Evolutionary conservation across 73 alveolate species (phyloP).

Genomic region (Stentor roeselii): DNA sequence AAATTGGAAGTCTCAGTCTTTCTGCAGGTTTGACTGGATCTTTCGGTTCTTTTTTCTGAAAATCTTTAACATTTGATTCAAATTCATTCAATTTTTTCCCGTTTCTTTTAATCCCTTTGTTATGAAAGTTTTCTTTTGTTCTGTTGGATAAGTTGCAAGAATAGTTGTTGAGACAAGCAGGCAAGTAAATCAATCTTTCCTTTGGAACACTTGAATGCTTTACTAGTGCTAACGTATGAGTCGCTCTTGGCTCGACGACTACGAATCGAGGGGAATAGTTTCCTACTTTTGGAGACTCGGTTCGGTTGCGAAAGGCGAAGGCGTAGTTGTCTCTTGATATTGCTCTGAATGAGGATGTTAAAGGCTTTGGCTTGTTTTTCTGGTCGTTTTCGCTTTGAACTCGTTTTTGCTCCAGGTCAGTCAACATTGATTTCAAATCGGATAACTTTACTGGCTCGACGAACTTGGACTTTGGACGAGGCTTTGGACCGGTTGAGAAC

Average conservation of each 20-base stretch:
- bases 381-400: background rate
- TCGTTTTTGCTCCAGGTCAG: slow-evolving; percentile 14
- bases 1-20: background rate
- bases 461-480: background rate
- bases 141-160: background rate
- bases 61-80: background rate
- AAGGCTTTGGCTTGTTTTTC: background rate
- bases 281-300: slow-evolving; percentile 13
- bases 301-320: slow-evolving; percentile 16
- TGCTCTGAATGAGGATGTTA: background rate
- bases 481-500: background rate
- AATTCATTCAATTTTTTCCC: background rate
- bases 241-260: slow-evolving; percentile 2
- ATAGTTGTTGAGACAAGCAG: background rate
- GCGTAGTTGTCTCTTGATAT: slow-evolving; percentile 16
- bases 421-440: background rate
- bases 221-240: background rate
- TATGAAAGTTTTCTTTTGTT: background rate
- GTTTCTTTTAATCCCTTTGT: background rate
- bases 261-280: slow-evolving; percentile 1
- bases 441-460: slow-evolving; percentile 1
- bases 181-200: background rate
- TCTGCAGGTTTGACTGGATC: background rate
- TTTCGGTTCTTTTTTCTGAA: background rate
- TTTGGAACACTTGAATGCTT: background rate